Evolutionary conservation across 371 early-diverging fungal genomes (phyloP).

Genomic region (Lichtheimia ornata): DNA sequence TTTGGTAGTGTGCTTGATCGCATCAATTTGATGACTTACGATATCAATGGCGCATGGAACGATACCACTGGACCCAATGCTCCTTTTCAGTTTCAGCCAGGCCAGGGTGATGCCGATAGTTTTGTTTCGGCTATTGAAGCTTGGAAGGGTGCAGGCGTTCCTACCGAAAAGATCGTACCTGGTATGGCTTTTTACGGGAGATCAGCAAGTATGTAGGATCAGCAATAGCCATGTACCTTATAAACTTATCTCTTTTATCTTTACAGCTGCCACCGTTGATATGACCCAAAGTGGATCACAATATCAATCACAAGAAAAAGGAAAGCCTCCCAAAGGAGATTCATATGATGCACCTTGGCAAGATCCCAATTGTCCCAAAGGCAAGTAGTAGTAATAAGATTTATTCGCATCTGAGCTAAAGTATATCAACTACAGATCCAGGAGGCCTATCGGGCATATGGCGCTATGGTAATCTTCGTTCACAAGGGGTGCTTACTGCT

Average conservation of each 20-base stretch:
- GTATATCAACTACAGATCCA: slow-evolving; percentile 7
- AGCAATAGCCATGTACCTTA: not conserved
- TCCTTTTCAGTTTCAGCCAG: slow-evolving; percentile 40
- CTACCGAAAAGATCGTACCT: slow-evolving; percentile 55
- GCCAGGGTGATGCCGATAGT: slow-evolving; percentile 27
- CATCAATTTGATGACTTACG: slow-evolving; percentile 60
- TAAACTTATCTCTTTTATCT: not conserved
- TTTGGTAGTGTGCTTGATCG: slow-evolving; percentile 61
- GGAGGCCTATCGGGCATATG: slow-evolving; percentile 47
- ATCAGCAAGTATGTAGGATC: slow-evolving; percentile 33
- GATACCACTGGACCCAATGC: slow-evolving; percentile 56
- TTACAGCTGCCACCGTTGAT: slow-evolving; percentile 27
- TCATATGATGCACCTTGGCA: slow-evolving; percentile 27
- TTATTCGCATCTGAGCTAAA: not conserved
- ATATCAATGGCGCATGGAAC: slow-evolving; percentile 61
- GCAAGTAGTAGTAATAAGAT: not conserved
- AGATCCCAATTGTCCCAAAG: slow-evolving; percentile 14
- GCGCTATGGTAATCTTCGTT: slow-evolving; percentile 53
- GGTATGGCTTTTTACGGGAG: slow-evolving; percentile 74
- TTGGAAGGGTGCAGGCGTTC: slow-evolving; percentile 62
- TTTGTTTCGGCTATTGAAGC: slow-evolving; percentile 46
- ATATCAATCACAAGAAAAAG: slow-evolving; percentile 30
- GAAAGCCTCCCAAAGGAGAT: slow-evolving; percentile 35
- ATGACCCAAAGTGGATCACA: slow-evolving; percentile 30
- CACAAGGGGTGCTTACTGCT: slow-evolving; percentile 50